Evolutionary conservation across 1,139 yeast species (phyloP), one percentile per base, ranked within the genome.

Genomic region (Candida gigantensis): DNA sequence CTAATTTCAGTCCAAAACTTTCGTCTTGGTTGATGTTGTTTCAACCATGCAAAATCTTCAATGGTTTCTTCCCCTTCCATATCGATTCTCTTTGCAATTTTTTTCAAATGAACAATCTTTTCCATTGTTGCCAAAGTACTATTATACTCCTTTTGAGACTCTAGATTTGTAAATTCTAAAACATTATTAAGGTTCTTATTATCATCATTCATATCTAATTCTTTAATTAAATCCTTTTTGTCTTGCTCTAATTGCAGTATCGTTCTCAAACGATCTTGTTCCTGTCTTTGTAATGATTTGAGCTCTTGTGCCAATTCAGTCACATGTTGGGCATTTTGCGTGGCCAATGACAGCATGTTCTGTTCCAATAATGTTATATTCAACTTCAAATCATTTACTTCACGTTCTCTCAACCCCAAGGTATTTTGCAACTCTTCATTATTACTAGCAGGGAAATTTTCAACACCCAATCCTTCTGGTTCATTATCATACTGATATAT

Each of bases 361-460:
- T 64, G 62, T 43, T 69, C 72, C 29, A 73, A 50, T 10, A 71
- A 52, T 7, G 63, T 62, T 7, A 74, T 56, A 41, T 72, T 75
- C 41, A 74, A 60, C 24, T 65, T 63, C 11, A 65, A 50, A 21
- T 58, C 69, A n/a, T 55, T 55, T 14, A 75, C 56, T 12, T 52
- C 44, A 30, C 55, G 55, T 30, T 72, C 74, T 28, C 66, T 63
- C n/a, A n/a, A n/a, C n/a, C n/a, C n/a, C n/a, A n/a, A n/a, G n/a
- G n/a, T n/a, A n/a, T n/a, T n/a, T n/a, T n/a, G n/a, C n/a, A n/a
- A n/a, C n/a, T n/a, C n/a, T n/a, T n/a, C n/a, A n/a, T n/a, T n/a
- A n/a, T n/a, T n/a, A n/a, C n/a, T n/a, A n/a, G n/a, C n/a, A n/a
- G n/a, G n/a, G n/a, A n/a, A n/a, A n/a, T n/a, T n/a, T n/a, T n/a